Evolutionary conservation across 148 eudicot genomes (phyloP).

Genomic region (Fagopyrum tataricum): DNA sequence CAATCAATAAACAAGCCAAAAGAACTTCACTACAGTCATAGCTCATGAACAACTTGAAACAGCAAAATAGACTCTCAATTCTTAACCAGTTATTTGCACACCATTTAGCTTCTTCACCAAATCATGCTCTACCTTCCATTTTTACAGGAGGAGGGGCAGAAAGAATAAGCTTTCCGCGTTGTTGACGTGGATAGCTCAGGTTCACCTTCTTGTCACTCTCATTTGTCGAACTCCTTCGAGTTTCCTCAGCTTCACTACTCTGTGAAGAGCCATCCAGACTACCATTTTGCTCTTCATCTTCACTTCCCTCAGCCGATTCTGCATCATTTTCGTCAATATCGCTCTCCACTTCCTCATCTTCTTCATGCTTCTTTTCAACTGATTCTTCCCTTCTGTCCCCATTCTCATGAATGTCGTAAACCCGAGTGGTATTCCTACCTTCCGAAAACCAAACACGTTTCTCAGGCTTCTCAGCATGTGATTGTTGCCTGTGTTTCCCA

Average conservation of each 20-base stretch:
- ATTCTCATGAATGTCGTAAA: slow-evolving; percentile 31
- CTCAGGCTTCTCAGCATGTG: slow-evolving; percentile 40
- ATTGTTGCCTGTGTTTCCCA: slow-evolving; percentile 20
- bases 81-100: slow-evolving; percentile 24
- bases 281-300: slow-evolving; percentile 36
- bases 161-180: slow-evolving; percentile 33
- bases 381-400: slow-evolving; percentile 36
- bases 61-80: neutral
- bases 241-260: slow-evolving; percentile 33
- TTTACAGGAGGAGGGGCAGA: slow-evolving; percentile 50
- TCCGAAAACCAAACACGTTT: slow-evolving; percentile 62
- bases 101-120: slow-evolving; percentile 25
- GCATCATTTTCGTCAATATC: slow-evolving; percentile 26
- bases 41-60: neutral
- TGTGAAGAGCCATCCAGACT: slow-evolving; percentile 32
- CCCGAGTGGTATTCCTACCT: slow-evolving; percentile 42
- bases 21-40: neutral
- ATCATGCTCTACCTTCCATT: slow-evolving; percentile 43
- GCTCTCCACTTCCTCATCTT: slow-evolving; percentile 33
- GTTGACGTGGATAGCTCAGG: slow-evolving; percentile 20
- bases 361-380: slow-evolving; percentile 21
- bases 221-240: slow-evolving; percentile 15
- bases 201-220: slow-evolving; percentile 15
- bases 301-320: slow-evolving; percentile 16
- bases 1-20: neutral